Evolutionary conservation across 805 yeast genomes (phyloP).

Genomic region (Pichia cephalocereana): DNA sequence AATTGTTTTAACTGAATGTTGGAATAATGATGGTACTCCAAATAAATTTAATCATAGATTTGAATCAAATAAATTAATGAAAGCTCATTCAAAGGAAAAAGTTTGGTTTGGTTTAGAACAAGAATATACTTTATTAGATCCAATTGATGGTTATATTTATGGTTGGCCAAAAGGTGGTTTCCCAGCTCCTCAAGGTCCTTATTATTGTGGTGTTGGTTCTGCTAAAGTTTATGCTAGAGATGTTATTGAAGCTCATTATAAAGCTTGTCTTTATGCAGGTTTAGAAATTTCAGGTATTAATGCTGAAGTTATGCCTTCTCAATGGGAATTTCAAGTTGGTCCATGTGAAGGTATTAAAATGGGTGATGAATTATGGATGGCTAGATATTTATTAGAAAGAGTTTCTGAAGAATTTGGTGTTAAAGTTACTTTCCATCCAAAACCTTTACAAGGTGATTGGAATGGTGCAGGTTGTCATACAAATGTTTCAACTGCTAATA

Average conservation of each 20-base stretch:
- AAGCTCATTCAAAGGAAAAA: conserved; percentile 74
- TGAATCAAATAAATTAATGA: conserved; percentile 91
- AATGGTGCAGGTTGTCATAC: conserved; percentile 99
- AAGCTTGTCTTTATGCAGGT: conserved; percentile 94
- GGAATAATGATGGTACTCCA: conserved; percentile 98
- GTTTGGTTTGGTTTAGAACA: conserved; percentile 99
- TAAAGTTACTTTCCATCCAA: conserved; percentile 98
- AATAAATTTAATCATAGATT: conserved; percentile 98
- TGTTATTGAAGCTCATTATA: conserved; percentile 97
- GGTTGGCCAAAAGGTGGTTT: conserved; percentile 99
- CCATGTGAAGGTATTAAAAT: conserved; percentile 91
- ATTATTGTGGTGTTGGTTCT: conserved; percentile 99
- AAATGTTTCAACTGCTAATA: conserved; percentile 83
- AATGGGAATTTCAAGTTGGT: conserved; percentile 99
- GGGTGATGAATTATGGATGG: conserved; percentile 98
- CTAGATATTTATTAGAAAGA: conserved; percentile 86
- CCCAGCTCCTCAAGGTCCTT: conserved; percentile 99
- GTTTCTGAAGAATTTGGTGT: conserved; percentile 99
- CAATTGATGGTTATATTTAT: conserved; percentile 69
- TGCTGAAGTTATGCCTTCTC: conserved; percentile 99
- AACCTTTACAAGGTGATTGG: conserved; percentile 98
- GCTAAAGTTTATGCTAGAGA: conserved; percentile 98
- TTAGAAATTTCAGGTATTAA: conserved; percentile 88
- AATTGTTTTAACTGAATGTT: conserved; percentile 90
- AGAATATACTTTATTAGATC: conserved; percentile 95